Percentiles rank a stretch among this genome's conserved stretches.
Evolutionary conservation across 208 protist genomes (phyloP).

Genomic region (Wallacemonas sp.): DNA sequence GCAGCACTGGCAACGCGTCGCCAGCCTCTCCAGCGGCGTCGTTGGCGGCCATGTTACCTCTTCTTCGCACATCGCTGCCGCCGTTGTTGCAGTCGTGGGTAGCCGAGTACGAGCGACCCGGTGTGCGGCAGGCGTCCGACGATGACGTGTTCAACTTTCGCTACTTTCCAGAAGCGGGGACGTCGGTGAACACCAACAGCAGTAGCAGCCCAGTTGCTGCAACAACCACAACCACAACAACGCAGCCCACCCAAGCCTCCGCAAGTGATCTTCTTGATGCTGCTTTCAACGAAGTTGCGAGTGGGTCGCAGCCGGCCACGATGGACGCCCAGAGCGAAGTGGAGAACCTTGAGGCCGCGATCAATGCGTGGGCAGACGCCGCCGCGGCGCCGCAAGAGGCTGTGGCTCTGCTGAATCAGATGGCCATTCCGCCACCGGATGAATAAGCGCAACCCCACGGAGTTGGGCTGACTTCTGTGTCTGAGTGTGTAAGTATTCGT

Average conservation of each 20-base stretch:
- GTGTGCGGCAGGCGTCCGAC: slow-evolving; percentile 17
- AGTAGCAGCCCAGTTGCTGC: slow-evolving; percentile 4
- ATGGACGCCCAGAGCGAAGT: background rate
- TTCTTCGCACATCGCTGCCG: slow-evolving; percentile 22
- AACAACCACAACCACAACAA: slow-evolving; percentile 18
- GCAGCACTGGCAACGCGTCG: background rate
- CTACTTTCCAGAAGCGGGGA: slow-evolving; percentile 13
- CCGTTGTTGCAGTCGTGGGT: slow-evolving; percentile 12
- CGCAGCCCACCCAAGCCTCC: background rate
- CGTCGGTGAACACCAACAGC: slow-evolving; percentile 6
- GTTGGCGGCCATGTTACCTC: slow-evolving; percentile 11
- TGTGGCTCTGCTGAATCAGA: background rate
- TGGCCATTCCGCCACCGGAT: background rate
- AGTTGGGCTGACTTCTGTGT: background rate
- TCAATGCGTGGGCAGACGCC: slow-evolving; percentile 7
- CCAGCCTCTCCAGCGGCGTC: no score
- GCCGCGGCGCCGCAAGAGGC: slow-evolving; percentile 3
- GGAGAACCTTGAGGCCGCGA: no score
- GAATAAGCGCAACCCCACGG: background rate
- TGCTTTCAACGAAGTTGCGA: slow-evolving; percentile 27
- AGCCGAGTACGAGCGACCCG: slow-evolving; percentile 25
- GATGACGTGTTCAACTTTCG: slow-evolving; percentile 7
- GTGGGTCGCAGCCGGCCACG: background rate
- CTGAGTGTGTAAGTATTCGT: background rate
- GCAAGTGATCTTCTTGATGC: slow-evolving; percentile 28